Evolutionary conservation across 225 moss, liverwort and hornwort species (phyloP), one percentile per base, ranked within the genome.

Genomic region (Ulota crispa): DNA sequence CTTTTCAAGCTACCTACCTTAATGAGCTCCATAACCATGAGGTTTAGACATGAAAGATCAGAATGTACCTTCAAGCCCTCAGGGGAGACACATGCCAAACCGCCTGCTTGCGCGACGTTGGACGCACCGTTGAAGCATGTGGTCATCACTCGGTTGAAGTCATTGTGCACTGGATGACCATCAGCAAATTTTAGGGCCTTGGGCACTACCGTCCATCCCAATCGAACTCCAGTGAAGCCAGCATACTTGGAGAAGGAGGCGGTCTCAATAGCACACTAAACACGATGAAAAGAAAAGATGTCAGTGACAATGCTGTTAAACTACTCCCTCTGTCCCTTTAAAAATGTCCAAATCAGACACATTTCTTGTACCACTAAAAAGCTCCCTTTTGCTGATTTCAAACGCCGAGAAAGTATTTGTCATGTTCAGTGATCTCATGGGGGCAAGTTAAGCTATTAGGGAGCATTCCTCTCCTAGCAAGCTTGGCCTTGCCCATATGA

Each of bases 81-180:
- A 36, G 92, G 88, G 50, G 91, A 90, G 60, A 95, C 89, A 66
- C 98, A 98, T 12, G 98, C 98, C 67, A 95, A 80, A 56, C 98
- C 98, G 4, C 98, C 98, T 56, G 98, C 94, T 92, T 99, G 98
- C 3, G 95, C 90, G 71, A 99, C 85, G 75, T 95, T 99, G 53
- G 94, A 99, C 5, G 98, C 94, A 64, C 95, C 95, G 70, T 99
- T 99, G 84, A 99, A 99, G 83, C 93, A 95, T 52, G 98, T 99
- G 32, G 92, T 90, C 94, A 93, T 99, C n/a, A 99, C 90, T 61
- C 95, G 93, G 77, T 92, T 99, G 78, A 95, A 99, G 78, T 99
- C 95, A 6, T 90, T 81, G 45, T 94, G 92, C 21, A 95, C 89
- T 4, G 90, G 94, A 73, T 87, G 92, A 21, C 94, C 95, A 84